These are phyloP conservation scores for Metarhizium brunneum DNA, from an alignment of 2,329 filamentous ascomycete genomes.

Conservation along the genomic window DNA sequence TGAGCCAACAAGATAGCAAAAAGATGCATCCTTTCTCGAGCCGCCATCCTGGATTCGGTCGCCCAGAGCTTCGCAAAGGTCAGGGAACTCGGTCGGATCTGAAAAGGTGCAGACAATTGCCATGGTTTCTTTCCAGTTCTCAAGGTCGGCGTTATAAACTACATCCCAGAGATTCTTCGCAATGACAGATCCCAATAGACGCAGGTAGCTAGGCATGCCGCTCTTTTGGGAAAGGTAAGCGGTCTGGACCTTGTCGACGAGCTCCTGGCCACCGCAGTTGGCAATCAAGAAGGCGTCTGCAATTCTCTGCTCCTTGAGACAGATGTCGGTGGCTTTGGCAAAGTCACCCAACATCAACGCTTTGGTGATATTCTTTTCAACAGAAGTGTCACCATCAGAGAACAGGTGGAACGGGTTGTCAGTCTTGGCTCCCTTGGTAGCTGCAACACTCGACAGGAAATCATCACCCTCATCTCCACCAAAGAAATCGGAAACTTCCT, in stretches of 20 bases:
- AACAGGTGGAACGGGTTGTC: slow-evolving; percentile 92
- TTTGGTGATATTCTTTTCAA: slow-evolving; percentile 80
- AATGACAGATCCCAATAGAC: slow-evolving; percentile 83
- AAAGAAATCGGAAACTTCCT: slow-evolving; percentile 71
- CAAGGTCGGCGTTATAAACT: slow-evolving; percentile 88
- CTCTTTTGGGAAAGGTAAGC: slow-evolving; percentile 80
- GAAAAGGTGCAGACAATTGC: slow-evolving; percentile 93
- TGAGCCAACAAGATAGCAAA: slow-evolving; percentile 92
- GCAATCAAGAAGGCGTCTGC: slow-evolving; percentile 98
- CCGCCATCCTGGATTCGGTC: slow-evolving; percentile 78
- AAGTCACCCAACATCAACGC: slow-evolving; percentile 88
- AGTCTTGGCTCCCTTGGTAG: slow-evolving; percentile 85
- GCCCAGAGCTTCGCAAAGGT: slow-evolving; percentile 89
- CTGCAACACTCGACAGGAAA: slow-evolving; percentile 76
- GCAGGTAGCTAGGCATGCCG: slow-evolving; percentile 81
- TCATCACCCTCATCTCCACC: slow-evolving; percentile 63
- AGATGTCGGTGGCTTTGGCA: slow-evolving; percentile 79
- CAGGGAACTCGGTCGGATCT: slow-evolving; percentile 80
- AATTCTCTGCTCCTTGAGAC: slow-evolving; percentile 77
- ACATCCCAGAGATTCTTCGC: slow-evolving; percentile 97
- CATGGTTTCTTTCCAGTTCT: slow-evolving; percentile 96
- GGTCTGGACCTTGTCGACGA: slow-evolving; percentile 87
- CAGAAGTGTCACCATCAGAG: slow-evolving; percentile 69
- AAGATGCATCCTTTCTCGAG: slow-evolving; percentile 80
- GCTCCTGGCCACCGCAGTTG: slow-evolving; percentile 87